phyloP scores from a whole-genome alignment of 2,329 filamentous ascomycete genomes.

The Ophiocordyceps polyrhachis-furcata region DNA sequence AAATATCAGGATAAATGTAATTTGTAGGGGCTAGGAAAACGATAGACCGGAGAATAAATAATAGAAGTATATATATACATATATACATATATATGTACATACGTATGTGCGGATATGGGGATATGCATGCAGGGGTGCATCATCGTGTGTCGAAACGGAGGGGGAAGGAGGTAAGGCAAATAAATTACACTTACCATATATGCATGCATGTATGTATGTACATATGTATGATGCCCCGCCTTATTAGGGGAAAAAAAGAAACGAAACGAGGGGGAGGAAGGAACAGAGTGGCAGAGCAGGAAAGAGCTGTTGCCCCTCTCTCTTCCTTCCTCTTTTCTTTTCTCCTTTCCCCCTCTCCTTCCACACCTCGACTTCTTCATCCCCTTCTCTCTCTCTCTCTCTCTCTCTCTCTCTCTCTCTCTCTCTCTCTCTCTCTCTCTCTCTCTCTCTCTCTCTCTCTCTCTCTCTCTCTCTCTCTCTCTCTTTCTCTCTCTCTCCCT shows the following conservation, averaged over 20 bases:
- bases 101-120: too few species aligned
- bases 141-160: too few species aligned
- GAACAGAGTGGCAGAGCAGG: constrained; percentile 37
- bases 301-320: neutral
- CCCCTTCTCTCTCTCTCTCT: neutral
- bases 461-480: neutral
- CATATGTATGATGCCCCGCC: neutral
- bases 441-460: neutral
- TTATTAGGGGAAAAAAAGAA: neutral
- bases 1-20: too few species aligned
- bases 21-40: too few species aligned
- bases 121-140: too few species aligned
- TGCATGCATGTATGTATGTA: too few species aligned
- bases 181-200: too few species aligned
- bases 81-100: too few species aligned
- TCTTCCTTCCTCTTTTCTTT: neutral
- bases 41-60: too few species aligned
- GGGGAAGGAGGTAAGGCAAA: too few species aligned
- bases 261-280: constrained; percentile 44
- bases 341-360: neutral
- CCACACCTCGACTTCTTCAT: neutral
- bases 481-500: neutral
- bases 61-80: too few species aligned
- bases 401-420: neutral
- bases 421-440: neutral